Base-by-base conservation (phyloP, 2,329 filamentous ascomycete genomes). In the Colletotrichum tofieldiae region DNA sequence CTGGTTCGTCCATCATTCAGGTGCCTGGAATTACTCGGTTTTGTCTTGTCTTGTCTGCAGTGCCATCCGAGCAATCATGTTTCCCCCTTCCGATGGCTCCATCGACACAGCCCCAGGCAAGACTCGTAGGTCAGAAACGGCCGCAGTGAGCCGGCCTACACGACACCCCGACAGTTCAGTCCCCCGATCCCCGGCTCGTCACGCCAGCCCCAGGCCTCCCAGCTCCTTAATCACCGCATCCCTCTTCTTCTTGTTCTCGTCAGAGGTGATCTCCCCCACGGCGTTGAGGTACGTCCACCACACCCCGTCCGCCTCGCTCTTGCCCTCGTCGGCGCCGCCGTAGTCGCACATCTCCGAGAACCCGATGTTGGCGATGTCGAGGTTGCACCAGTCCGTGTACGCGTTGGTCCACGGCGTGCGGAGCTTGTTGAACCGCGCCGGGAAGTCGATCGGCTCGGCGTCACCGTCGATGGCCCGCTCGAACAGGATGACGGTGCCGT, bases 181-280 rank as follows among this genome's bases (percentile, higher is more conserved):
- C 23, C 23, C 56, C 12, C 26, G 18, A 29, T 26, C 20, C 14
- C 26, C 20, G 14, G 5, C 14, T 23, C 9, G 35, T 35, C 43
- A 63, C 35, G 60, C 60, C 18, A 51, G 60, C 35, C n/a, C 60
- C 14, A 52, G 20, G 14, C 45, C 16, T 14, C 39, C 45, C 35
- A 52, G 16, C 45, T 63, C 45, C 60, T 63, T 41, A n/a, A 41
- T 29, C 45, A 52, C 60, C 5, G 60, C 35, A 52, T 52, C 60
- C n/a, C 58, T 41, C 29, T 9, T 61, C 43, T 37, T 61, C 43
- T 14, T 61, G 26, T 37, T 49, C 26, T 61, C 43, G 18, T 61
- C 58, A 6, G 58, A 61, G 29, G 58, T 61, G 3, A 49, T 8
- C 16, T 61, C 58, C 39, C 16, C 58, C 14, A 14, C 12, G 26